Evolutionary conservation across 2,329 filamentous ascomycete species (phyloP), one percentile per base, ranked within the genome.

Genomic region (Aspergillus transmontanensis): DNA sequence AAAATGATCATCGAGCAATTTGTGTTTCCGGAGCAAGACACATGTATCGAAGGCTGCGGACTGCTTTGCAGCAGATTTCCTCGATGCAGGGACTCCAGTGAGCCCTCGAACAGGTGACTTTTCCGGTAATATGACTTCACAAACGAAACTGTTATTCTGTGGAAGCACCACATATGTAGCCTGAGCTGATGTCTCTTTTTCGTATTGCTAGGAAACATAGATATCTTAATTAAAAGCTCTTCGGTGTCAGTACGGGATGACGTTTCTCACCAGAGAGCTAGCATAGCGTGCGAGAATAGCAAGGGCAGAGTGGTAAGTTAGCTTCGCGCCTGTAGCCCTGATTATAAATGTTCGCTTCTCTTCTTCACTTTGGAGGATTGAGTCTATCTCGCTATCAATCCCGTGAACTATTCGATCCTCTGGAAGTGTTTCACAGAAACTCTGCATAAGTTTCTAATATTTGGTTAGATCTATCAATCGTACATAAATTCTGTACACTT

Each of bases 41-140:
- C 94, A 97, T 57, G 90, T 87, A 71, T 93, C 87, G 74, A 94
- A 98, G 0, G 95, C 94, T 3, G 94, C 94, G 0, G 94, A 92
- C 67, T 92, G 92, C 76, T 95, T 96, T 5, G 95, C 94, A 21
- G 90, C 79, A 34, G 88, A 84, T 76, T 97, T 98, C 62, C 85
- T 91, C 9, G 82, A 75, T 60, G 89, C 87, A 0, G 87, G 79
- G 9, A 80, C 82, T 6, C 95, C 94, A 14, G 83, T 82, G 6
- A 86, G 83, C 34, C 86, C 88, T 60, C 84, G 85, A 41, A 97
- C 80, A 0, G 92, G 93, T 0, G 93, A 91, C 26, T 83, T 84
- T 14, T 89, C 86, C 0, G 95, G 94, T 28, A 99, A 80, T 12
- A 92, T 84, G 1, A 96, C 87, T 71, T 97, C 92, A 66, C 91